phyloP scores from a whole-genome alignment of 768 basidiomycete genomes.

The Dioszegia aurantiaca region DNA sequence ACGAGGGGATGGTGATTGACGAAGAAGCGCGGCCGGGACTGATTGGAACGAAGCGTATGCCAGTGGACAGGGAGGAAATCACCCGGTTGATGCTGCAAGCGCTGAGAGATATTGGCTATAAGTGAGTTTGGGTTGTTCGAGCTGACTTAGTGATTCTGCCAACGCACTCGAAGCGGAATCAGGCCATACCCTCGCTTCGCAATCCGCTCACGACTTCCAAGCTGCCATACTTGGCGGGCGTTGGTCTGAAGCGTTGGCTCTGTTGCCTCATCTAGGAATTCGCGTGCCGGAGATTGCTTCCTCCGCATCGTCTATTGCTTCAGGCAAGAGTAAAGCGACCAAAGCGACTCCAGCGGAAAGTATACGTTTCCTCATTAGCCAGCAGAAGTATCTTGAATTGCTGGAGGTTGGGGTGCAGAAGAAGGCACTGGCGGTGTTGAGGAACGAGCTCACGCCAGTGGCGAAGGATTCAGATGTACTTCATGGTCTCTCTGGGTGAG shows the following conservation, averaged over 20 bases:
- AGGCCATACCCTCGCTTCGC: conserved; percentile 77
- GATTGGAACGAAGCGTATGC: conserved; percentile 29
- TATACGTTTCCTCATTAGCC: conserved; percentile 79
- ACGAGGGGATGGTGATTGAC: conserved; percentile 13
- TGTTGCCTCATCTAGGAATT: conserved; percentile 68
- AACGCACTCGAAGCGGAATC: conserved; percentile 87
- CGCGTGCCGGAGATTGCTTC: conserved; percentile 56
- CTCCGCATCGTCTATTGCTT: conserved; percentile 26
- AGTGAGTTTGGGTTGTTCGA: conserved; percentile 59
- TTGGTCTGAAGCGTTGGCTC: conserved; percentile 74
- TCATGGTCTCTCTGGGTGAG: conserved; percentile 81
- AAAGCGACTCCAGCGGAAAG: conserved; percentile 57
- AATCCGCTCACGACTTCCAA: conserved; percentile 74
- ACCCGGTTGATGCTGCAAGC: conserved; percentile 84
- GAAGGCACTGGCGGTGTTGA: conserved; percentile 75
- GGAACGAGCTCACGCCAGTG: conserved; percentile 81
- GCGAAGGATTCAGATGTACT: conserved; percentile 75
- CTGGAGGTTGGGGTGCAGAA: conserved; percentile 77
- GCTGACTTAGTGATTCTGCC: conserved; percentile 70
- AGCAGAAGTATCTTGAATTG: conserved; percentile 94
- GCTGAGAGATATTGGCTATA: conserved; percentile 76
- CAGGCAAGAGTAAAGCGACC: conserved; percentile 25
- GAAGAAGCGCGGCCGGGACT: conserved; percentile 1
- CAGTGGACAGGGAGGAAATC: conserved; percentile 81
- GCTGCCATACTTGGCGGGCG: conserved; percentile 72